Percentiles rank a stretch among this genome's conserved stretches.
Conservation (phyloP, 2,329 filamentous ascomycete species). For the Reticulascus tulasneorum region DNA sequence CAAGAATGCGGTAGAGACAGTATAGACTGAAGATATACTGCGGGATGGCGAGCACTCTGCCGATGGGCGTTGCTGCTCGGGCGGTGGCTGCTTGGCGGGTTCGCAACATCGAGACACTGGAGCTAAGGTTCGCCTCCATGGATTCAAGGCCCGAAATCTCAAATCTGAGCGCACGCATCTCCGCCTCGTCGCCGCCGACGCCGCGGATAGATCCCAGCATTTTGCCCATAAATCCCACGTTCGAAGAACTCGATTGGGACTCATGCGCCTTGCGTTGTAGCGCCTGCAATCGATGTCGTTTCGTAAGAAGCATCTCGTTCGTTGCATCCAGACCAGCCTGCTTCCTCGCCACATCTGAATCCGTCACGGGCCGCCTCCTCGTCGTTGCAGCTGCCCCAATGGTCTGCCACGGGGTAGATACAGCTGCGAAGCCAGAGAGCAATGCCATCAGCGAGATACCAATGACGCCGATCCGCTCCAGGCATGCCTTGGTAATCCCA, state of each 20-base stretch:
- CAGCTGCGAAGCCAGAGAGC: constrained; percentile 84
- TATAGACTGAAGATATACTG: constrained; percentile 73
- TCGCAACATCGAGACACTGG: constrained; percentile 61
- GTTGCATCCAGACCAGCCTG: constrained; percentile 75
- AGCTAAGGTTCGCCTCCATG: constrained; percentile 69
- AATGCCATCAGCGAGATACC: constrained; percentile 84
- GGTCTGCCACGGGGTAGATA: constrained; percentile 81
- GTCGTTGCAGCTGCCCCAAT: constrained; percentile 59
- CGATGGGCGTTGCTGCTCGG: constrained; percentile 63
- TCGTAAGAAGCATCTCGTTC: constrained; percentile 72
- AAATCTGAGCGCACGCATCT: constrained; percentile 59
- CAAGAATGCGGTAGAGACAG: constrained; percentile 77
- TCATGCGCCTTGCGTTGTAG: constrained; percentile 59
- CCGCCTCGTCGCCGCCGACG: constrained; percentile 55
- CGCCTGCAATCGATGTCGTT: constrained; percentile 67
- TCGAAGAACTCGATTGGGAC: constrained; percentile 32
- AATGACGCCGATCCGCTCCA: constrained; percentile 74
- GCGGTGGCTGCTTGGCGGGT: constrained; percentile 59
- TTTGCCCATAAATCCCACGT: constrained; percentile 59
- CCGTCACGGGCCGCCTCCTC: constrained; percentile 57
- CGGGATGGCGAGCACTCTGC: constrained; percentile 58
- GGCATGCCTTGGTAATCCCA: constrained; percentile 47
- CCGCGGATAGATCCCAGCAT: constrained; percentile 69
- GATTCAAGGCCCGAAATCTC: constrained; percentile 77
- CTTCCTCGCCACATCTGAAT: constrained; percentile 72